Conservation (phyloP, 2,329 filamentous ascomycete genomes). For the Penicillium polonicum region DNA sequence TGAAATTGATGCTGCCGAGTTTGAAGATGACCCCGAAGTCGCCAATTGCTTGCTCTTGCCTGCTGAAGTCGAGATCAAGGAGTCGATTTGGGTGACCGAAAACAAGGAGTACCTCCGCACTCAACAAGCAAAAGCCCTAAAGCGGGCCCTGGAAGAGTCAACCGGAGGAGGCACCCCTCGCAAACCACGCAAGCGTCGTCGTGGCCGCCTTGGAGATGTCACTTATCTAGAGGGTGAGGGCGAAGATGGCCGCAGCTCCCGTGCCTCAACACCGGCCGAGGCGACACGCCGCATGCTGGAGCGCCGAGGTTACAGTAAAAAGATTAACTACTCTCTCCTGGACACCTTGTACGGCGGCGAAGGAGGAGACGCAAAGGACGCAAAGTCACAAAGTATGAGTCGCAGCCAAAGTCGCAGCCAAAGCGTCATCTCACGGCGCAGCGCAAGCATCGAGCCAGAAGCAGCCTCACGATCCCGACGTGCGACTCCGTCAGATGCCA, state of each 20-base stretch:
- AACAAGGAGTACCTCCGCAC: conserved; percentile 91
- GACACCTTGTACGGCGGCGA: conserved; percentile 44
- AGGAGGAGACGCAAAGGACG: conserved; percentile 30
- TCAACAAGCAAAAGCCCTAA: conserved; percentile 79
- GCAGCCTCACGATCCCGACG: conserved; percentile 15
- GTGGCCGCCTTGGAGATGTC: conserved; percentile 49
- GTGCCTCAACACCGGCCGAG: conserved; percentile 67
- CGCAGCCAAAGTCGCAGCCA: conserved; percentile 37
- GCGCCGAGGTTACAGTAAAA: conserved; percentile 67
- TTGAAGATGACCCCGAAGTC: conserved; percentile 86
- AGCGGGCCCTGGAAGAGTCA: conserved; percentile 63
- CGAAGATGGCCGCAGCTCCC: conserved; percentile 62
- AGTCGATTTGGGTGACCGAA: conserved; percentile 89
- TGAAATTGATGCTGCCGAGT: conserved; percentile 75
- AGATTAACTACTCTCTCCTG: conserved; percentile 64
- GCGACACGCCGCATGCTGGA: conserved; percentile 68
- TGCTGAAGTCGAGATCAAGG: conserved; percentile 76
- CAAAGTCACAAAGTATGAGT: conserved; percentile 31
- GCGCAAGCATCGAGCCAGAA: conserved; percentile 29
- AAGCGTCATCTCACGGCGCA: conserved; percentile 34
- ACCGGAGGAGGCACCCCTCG: conserved; percentile 39
- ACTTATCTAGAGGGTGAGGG: conserved; percentile 47
- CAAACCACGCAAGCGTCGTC: conserved; percentile 53
- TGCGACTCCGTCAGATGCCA: conserved; percentile 17
- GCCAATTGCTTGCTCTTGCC: conserved; percentile 71